Conservation (phyloP, 2,329 filamentous ascomycete species). For the Botrytis byssoidea region DNA sequence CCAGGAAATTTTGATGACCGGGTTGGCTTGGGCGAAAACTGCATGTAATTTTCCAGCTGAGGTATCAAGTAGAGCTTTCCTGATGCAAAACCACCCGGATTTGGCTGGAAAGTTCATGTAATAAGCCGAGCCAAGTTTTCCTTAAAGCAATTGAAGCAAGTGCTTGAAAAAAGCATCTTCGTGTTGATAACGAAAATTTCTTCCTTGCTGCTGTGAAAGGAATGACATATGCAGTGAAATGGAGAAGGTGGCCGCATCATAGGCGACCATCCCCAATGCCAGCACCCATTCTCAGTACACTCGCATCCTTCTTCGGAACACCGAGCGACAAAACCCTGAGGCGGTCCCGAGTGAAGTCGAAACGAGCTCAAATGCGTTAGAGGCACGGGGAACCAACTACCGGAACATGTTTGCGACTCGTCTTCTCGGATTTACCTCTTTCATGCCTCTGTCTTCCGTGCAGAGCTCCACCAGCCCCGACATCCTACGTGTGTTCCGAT, state of each 20-base stretch:
- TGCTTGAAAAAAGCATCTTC: not conserved
- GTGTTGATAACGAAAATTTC: not conserved
- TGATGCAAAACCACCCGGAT: not conserved
- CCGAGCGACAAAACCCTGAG: not conserved
- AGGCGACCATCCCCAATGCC: not conserved
- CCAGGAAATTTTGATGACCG: not conserved
- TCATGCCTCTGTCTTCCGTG: not conserved
- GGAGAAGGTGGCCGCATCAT: not conserved
- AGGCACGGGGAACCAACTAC: not conserved
- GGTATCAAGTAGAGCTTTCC: not conserved
- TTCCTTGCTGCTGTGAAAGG: constrained; percentile 13
- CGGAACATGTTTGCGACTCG: not conserved
- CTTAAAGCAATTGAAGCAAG: not conserved
- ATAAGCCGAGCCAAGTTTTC: not conserved
- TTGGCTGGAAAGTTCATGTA: not conserved
- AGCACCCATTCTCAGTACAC: not conserved
- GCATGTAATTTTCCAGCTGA: not conserved
- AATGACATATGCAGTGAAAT: constrained; percentile 16
- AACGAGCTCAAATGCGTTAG: not conserved
- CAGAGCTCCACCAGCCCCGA: constrained; percentile 4
- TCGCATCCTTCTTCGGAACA: not conserved
- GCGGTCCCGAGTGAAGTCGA: not conserved
- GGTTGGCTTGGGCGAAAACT: constrained; percentile 1
- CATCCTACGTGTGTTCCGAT: not conserved
- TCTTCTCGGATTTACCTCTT: not conserved